phyloP scores from a whole-genome alignment of 1,139 yeast genomes.

The Yamadazyma diospyri region DNA sequence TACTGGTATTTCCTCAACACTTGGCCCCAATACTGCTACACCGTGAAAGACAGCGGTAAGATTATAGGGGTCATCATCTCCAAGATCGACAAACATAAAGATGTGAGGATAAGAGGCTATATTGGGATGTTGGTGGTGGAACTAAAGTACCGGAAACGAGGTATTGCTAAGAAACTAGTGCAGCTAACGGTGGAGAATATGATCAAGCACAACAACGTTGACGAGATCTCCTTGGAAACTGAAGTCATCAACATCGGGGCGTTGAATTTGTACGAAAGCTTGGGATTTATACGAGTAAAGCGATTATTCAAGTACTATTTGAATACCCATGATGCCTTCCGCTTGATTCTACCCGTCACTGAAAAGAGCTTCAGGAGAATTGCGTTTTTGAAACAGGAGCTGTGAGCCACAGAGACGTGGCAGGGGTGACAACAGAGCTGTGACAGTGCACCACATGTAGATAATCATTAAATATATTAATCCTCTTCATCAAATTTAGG shows the following conservation, averaged over 20 bases:
- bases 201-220: conserved; percentile 56
- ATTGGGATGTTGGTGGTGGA: conserved; percentile 95
- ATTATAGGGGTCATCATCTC: conserved; percentile 82
- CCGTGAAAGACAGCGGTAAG: conserved; percentile 23
- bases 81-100: conserved; percentile 76
- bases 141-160: conserved; percentile 64
- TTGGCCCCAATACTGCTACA: conserved; percentile 47
- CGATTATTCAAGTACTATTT: conserved; percentile 82
- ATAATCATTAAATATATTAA: conserved; percentile 23
- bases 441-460: no score
- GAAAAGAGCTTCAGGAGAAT: conserved; percentile 28
- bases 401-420: no score
- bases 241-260: conserved; percentile 84
- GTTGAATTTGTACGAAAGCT: conserved; percentile 69
- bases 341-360: conserved; percentile 53
- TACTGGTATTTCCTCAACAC: conserved; percentile 47
- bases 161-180: conserved; percentile 77
- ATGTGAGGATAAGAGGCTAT: conserved; percentile 74
- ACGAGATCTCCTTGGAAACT: conserved; percentile 88
- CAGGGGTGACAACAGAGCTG: no score
- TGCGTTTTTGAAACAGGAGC: conserved; percentile 24
- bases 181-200: conserved; percentile 61
- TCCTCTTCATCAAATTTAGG: conserved; percentile 95
- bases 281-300: conserved; percentile 83
- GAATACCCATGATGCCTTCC: conserved; percentile 89